Evolutionary conservation across 352 stramenopile genomes (phyloP), one percentile per base, ranked within the genome.

Genomic region (Phytophthora meadii): DNA sequence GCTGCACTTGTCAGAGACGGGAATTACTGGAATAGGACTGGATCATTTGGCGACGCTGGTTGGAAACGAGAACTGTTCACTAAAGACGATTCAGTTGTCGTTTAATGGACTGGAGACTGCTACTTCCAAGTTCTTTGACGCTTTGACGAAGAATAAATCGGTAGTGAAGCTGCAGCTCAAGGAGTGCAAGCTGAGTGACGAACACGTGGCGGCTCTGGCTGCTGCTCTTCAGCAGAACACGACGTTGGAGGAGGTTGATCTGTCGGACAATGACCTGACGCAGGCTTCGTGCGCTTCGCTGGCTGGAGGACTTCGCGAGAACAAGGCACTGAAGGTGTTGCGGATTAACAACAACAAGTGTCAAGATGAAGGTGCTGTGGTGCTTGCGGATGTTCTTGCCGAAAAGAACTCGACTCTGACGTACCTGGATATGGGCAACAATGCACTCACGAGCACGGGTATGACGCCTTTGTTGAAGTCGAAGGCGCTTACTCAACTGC

Each of bases 361-460:
- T 34, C 54, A 70, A 10, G 84, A 95, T 62, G 76, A 67, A 14
- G 82, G 80, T 6, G 84, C 80, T 4, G 25, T 48, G 10, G 48
- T 68, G 10, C 54, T 93, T 22, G 77, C 70, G 2, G 40, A 77
- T 2, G 61, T 66, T 5, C 68, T 92, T 14, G 64, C 61, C 1
- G 14, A 61, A 0, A n/a, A 64, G 34, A 86, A 87, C 48, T 60
- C 48, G n/a, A 65, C 79, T 37, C 61, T 95, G 6, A 62, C 55
- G 41, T 79, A 78, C 52, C 59, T 95, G 12, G 84, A 95, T 37
- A 60, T 93, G 61, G 84, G 82, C 58, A 89, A 92, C 54, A 93
- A 89, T 45, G 68, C 61, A 24, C 75, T 95, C 17, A 86, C 81
- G 0, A 67, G 76, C 30, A 49, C 46, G 15, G 75, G 82, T 22